Base-by-base conservation (phyloP, 2,329 filamentous ascomycete species). In the Ophiocordyceps camponoti-leonardi region DNA sequence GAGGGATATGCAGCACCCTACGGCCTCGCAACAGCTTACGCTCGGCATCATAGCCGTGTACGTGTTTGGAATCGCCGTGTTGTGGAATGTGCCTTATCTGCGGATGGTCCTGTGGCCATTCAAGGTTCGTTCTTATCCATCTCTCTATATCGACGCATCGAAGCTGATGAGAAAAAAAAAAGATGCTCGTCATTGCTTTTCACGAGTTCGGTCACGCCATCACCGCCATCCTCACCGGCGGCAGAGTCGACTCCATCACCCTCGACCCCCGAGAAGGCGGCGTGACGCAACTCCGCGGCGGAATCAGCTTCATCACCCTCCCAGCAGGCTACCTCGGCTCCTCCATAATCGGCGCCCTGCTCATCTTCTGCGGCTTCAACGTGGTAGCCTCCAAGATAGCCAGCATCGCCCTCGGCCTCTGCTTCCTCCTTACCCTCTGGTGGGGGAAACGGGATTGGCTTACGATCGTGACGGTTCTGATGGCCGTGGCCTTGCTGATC, bases 181-280 rank as follows among this genome's bases (percentile, higher is more conserved):
- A 83, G 79, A 86, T 87, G 83, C 72, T 88, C 19, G 81, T 85
- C 44, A 87, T 88, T 51, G 83, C 83, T 35, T 88, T 87, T 61
- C 83, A 88, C 63, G 83, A 88, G 53, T 79, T 87, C 56, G 77
- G 81, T 13, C 83, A 88, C 61, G 83, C 83, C 43, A 74, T 86
- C 53, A 77, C 77, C 1, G 81, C 81, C 37, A 73, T 80, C 50
- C 73, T 78, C 48, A 88, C 83, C 0, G 83, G 83, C 46, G 83
- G 83, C 5, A 70, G 67, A 46, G 83, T 88, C 51, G 77, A 85
- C 57, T 81, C 77, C 37, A 86, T 88, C 55, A 79, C 73, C 20
- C 72, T 86, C 20, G 80, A 86, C 56, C 82, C 83, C n/a, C 72
- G 79, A 52, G 83, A 88, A 63, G 83, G 83, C 49, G 83, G 83